Conservation (phyloP, 257 asterid genomes). For the Paraleonurus japonicus region DNA sequence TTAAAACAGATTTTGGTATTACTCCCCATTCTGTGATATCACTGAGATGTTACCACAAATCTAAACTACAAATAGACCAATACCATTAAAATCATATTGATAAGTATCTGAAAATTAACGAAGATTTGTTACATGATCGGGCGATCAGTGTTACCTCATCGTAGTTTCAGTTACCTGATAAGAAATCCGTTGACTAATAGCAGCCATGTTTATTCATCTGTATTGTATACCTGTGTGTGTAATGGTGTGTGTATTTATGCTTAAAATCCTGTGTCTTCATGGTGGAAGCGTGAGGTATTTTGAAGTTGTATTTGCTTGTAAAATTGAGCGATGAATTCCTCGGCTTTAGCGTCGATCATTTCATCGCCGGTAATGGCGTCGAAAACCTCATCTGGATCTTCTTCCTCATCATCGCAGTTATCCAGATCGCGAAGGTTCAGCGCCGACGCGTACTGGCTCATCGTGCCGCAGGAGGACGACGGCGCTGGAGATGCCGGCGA, state of each 20-base stretch:
- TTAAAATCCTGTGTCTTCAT: slow-evolving; percentile 6
- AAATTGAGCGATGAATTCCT: slow-evolving; percentile 61
- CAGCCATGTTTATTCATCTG: neutral
- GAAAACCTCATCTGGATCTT: slow-evolving; percentile 59
- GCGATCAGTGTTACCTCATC: neutral
- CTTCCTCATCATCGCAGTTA: slow-evolving; percentile 33
- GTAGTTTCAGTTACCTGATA: neutral
- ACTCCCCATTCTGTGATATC: neutral
- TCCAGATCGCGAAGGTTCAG: slow-evolving; percentile 46
- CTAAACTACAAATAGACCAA: neutral
- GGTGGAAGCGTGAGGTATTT: slow-evolving; percentile 11
- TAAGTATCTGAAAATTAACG: neutral
- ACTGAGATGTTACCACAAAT: neutral
- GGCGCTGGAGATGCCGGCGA: slow-evolving; percentile 19
- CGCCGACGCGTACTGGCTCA: slow-evolving; percentile 60
- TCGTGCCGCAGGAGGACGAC: slow-evolving; percentile 31
- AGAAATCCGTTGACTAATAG: neutral
- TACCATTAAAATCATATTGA: neutral
- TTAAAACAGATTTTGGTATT: neutral
- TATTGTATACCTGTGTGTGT: neutral
- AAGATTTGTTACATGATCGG: neutral
- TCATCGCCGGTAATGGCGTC: slow-evolving; percentile 59
- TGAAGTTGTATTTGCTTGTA: slow-evolving; percentile 52
- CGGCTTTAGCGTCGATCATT: slow-evolving; percentile 65
- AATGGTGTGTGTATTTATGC: neutral